These are phyloP conservation scores for Polyporus arcularius DNA, from an alignment of 768 basidiomycete species.

Conservation along the genomic window DNA sequence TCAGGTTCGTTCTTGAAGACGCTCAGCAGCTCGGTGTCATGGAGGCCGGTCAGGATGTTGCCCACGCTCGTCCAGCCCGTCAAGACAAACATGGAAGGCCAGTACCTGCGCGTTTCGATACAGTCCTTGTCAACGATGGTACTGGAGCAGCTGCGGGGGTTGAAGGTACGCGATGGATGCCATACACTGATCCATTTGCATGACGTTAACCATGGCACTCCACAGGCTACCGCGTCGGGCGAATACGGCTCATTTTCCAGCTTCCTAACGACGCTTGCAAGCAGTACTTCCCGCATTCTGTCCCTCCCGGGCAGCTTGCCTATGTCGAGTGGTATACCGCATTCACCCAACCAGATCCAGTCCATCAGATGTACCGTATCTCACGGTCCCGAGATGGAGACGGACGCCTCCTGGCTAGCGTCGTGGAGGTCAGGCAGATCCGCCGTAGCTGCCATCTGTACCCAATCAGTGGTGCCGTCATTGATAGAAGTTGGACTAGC, in stretches of 20 bases:
- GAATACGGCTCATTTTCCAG: conserved; percentile 28
- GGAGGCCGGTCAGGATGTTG: conserved; percentile 28
- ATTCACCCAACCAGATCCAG: conserved; percentile 20
- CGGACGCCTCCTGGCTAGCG: conserved; percentile 17
- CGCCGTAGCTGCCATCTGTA: conserved; percentile 33
- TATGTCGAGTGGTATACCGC: conserved; percentile 34
- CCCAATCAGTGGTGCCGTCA: conserved; percentile 32
- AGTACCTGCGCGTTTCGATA: conserved; percentile 38
- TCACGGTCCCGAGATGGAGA: not conserved
- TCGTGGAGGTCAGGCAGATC: conserved; percentile 29
- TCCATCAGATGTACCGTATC: conserved; percentile 32
- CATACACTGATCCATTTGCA: too few species aligned
- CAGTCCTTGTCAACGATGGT: conserved; percentile 26
- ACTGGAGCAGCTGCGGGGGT: not conserved
- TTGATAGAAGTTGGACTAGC: conserved; percentile 33
- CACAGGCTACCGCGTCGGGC: conserved; percentile 29
- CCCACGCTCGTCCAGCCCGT: conserved; percentile 33
- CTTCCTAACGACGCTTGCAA: conserved; percentile 8
- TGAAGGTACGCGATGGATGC: conserved; percentile 26
- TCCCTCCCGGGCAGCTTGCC: conserved; percentile 24
- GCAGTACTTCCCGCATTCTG: not conserved
- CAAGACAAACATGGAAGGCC: conserved; percentile 12
- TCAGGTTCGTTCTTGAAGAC: conserved; percentile 32
- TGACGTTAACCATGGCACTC: too few species aligned
- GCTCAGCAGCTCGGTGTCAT: not conserved